Conservation (phyloP, 805 yeast species). For the Candida pseudoglaebosa region DNA sequence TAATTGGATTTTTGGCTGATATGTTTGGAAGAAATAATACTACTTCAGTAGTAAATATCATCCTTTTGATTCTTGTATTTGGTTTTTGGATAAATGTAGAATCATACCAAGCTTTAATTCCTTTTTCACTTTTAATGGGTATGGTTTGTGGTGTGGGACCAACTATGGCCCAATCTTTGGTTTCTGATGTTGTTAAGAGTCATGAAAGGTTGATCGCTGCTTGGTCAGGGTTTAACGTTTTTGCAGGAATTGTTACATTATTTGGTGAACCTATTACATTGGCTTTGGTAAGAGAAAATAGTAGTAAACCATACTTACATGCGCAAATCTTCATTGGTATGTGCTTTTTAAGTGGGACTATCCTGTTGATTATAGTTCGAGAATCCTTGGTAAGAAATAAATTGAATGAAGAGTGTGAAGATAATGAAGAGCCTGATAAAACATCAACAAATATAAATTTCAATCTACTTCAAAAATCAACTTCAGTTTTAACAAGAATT, state of each 20-base stretch:
- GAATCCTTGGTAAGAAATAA: conserved; percentile 47
- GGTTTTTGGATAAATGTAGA: conserved; percentile 37
- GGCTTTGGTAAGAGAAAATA: conserved; percentile 26
- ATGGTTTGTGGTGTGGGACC: conserved; percentile 24
- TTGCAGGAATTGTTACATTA: conserved; percentile 27
- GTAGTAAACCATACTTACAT: conserved; percentile 44
- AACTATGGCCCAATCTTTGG: conserved; percentile 17
- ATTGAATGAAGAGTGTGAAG: conserved; percentile 15
- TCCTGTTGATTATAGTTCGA: conserved; percentile 43
- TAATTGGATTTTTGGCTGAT: conserved; percentile 44
- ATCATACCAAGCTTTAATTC: conserved; percentile 25
- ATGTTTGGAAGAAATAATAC: conserved; percentile 41
- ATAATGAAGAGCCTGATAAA: conserved; percentile 34
- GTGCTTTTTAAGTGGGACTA: conserved; percentile 35
- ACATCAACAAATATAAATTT: conserved; percentile 12
- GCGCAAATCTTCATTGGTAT: conserved; percentile 58
- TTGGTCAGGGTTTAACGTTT: conserved; percentile 34
- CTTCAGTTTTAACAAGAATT: conserved; percentile 4
- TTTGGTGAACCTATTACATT: conserved; percentile 54
- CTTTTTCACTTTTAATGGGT: conserved; percentile 26
- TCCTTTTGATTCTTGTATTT: conserved; percentile 20
- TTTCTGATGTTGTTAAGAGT: conserved; percentile 17
- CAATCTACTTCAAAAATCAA: conserved; percentile 9
- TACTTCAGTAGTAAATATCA: conserved; percentile 10
- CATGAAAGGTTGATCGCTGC: conserved; percentile 26